Conservation (phyloP, 352 stramenopile genomes). For the Pythium brassicae region DNA sequence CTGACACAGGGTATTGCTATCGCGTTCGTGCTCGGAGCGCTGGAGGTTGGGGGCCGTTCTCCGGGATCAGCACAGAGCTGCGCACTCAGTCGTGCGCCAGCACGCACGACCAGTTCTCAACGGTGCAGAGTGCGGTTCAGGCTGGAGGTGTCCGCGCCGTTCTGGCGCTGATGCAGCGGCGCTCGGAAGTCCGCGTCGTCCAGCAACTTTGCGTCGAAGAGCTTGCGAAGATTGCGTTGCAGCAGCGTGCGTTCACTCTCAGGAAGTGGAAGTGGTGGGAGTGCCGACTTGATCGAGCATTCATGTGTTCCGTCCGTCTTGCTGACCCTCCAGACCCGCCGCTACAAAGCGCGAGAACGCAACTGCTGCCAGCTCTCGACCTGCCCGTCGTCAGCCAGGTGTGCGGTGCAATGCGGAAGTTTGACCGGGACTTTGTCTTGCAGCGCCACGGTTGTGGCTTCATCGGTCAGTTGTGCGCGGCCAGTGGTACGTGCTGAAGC, state of each 20-base stretch:
- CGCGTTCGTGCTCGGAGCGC: slow-evolving; percentile 48
- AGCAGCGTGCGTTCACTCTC: slow-evolving; percentile 12
- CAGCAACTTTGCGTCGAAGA: slow-evolving; percentile 37
- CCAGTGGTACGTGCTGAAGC: slow-evolving; percentile 14
- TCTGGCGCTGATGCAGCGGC: slow-evolving; percentile 36
- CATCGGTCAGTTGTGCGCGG: slow-evolving; percentile 37
- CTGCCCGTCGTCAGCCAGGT: slow-evolving; percentile 22
- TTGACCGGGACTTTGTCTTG: slow-evolving; percentile 37
- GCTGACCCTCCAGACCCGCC: not conserved
- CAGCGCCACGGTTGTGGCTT: slow-evolving; percentile 32
- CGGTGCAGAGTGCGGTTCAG: slow-evolving; percentile 18
- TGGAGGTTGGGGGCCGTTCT: slow-evolving; percentile 68
- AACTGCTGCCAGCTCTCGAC: slow-evolving; percentile 20
- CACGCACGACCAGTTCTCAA: slow-evolving; percentile 28
- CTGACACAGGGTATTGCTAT: slow-evolving; percentile 55
- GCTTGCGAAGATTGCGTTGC: slow-evolving; percentile 35
- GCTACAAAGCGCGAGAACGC: slow-evolving; percentile 2
- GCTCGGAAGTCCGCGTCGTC: slow-evolving; percentile 25
- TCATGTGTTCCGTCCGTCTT: too few species aligned
- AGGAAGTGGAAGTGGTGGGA: too few species aligned
- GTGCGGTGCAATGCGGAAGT: slow-evolving; percentile 41
- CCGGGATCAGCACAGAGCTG: slow-evolving; percentile 23
- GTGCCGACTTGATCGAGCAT: too few species aligned
- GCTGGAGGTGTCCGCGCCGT: slow-evolving; percentile 21
- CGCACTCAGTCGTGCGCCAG: slow-evolving; percentile 33